Conservation (phyloP, 2,329 filamentous ascomycete genomes). For the Claviceps sp. region DNA sequence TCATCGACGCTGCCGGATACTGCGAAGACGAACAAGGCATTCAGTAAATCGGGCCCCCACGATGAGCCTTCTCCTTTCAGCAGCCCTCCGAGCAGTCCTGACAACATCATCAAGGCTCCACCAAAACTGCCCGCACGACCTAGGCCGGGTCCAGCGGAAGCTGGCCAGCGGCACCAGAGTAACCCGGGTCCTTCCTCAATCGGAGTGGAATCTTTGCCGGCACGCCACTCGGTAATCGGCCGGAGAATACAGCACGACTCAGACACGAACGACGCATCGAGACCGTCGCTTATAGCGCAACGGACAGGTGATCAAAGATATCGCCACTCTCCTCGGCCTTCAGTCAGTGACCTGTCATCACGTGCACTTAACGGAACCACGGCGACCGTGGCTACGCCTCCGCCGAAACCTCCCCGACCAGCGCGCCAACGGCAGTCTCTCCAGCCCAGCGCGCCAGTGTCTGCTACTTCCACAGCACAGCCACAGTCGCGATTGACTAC, state of each 20-base stretch:
- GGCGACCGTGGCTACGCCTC: slow-evolving; percentile 10
- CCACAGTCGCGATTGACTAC: slow-evolving; percentile 13
- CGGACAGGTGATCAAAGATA: slow-evolving; percentile 31
- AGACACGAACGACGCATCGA: slow-evolving; percentile 26
- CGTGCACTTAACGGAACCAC: slow-evolving; percentile 4
- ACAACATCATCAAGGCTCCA: slow-evolving; percentile 34
- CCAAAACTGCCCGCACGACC: slow-evolving; percentile 37
- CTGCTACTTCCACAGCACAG: slow-evolving; percentile 13
- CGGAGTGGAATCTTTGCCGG: slow-evolving; percentile 37
- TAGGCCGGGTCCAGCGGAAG: slow-evolving; percentile 24
- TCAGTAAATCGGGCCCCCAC: slow-evolving; percentile 10
- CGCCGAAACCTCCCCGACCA: slow-evolving; percentile 32
- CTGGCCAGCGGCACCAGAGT: slow-evolving; percentile 11
- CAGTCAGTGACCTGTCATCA: slow-evolving; percentile 8
- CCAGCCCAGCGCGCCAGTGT: slow-evolving; percentile 8
- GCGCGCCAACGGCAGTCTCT: slow-evolving; percentile 12
- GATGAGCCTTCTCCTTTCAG: slow-evolving; percentile 63
- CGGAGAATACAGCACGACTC: slow-evolving; percentile 32
- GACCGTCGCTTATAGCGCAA: slow-evolving; percentile 25
- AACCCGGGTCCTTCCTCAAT: slow-evolving; percentile 12
- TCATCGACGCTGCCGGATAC: slow-evolving; percentile 7
- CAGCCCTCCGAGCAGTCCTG: slow-evolving; percentile 67
- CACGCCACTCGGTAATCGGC: slow-evolving; percentile 33
- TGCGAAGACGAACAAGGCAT: slow-evolving; percentile 5
- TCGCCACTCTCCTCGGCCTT: slow-evolving; percentile 35